Evolutionary conservation across 148 eudicot species (phyloP).

Genomic region (Rhododendron ovatum): DNA sequence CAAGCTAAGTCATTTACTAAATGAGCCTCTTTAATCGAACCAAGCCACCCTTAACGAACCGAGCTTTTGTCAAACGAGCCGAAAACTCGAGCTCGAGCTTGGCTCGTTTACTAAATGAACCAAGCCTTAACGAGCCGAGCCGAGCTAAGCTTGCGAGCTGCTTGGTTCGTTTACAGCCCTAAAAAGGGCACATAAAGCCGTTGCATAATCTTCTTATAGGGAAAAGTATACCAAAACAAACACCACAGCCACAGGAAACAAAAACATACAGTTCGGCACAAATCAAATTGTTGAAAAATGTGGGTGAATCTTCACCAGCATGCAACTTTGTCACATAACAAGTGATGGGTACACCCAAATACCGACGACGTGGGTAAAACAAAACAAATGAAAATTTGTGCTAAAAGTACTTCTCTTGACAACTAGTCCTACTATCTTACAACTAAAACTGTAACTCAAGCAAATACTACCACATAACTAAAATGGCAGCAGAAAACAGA

Average conservation of each 20-base stretch:
- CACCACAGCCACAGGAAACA: neutral
- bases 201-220: neutral
- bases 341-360: neutral
- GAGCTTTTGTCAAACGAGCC: too few relatives aligned
- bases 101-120: too few relatives aligned
- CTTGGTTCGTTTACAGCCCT: too few relatives aligned
- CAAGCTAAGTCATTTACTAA: too few relatives aligned
- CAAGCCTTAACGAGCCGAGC: too few relatives aligned
- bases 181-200: neutral
- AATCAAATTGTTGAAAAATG: neutral
- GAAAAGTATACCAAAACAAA: neutral
- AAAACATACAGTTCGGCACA: neutral
- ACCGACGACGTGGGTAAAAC: neutral
- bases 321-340: neutral
- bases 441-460: neutral
- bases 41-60: too few relatives aligned
- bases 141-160: too few relatives aligned
- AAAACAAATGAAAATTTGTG: neutral
- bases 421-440: neutral
- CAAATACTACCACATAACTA: neutral
- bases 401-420: neutral
- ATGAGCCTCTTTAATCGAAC: too few relatives aligned
- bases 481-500: neutral
- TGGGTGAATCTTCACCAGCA: neutral
- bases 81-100: too few relatives aligned